Evolutionary conservation across 495 filamentous ascomycete genomes (phyloP).

Genomic region (Penicillium pancosmium): DNA sequence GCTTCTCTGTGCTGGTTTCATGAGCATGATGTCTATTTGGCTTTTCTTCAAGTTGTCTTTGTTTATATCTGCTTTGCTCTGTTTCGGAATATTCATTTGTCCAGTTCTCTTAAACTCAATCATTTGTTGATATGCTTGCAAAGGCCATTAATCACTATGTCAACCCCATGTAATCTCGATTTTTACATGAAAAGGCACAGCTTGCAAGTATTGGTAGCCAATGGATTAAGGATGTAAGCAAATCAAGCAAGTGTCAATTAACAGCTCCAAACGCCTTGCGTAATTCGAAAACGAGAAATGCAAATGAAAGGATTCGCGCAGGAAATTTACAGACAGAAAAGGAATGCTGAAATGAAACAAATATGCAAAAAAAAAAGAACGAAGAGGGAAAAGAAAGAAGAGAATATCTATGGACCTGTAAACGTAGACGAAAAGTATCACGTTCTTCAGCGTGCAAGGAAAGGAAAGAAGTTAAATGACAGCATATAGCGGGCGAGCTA

Average conservation of each 20-base stretch:
- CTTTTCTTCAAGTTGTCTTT: neutral
- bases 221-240: neutral
- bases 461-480: neutral
- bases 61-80: neutral
- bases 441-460: neutral
- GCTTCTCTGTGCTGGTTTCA: conserved; percentile 14
- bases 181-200: no score
- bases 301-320: neutral
- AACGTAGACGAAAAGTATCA: neutral
- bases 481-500: neutral
- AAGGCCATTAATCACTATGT: neutral
- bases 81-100: neutral
- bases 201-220: neutral
- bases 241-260: neutral
- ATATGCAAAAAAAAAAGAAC: neutral
- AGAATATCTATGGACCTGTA: neutral
- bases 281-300: neutral
- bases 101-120: neutral
- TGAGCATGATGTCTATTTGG: conserved; percentile 4
- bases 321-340: neutral
- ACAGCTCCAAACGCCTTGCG: neutral
- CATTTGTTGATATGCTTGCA: neutral
- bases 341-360: neutral
- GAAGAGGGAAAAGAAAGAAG: neutral
- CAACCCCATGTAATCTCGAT: no score